These are phyloP conservation scores for Trichosporon asahii DNA, from an alignment of 1,284 basidiomycete species.

Conservation along the genomic window DNA sequence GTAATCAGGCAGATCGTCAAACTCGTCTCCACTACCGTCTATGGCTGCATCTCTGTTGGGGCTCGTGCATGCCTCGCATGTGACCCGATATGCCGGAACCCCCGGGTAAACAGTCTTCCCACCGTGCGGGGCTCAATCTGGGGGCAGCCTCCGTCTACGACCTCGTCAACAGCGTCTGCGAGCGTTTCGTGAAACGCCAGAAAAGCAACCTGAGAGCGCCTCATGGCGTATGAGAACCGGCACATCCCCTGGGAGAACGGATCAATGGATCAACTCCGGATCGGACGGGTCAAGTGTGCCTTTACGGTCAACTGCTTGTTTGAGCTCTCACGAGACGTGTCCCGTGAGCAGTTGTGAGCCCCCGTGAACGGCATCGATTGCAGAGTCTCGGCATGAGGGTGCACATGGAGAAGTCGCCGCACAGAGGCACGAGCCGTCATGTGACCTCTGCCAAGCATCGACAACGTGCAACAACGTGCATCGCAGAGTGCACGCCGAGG, in stretches of 20 bases:
- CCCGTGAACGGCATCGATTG: too few species aligned
- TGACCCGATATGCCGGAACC: neutral
- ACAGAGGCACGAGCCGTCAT: too few species aligned
- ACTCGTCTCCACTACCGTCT: neutral
- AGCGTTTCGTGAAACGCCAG: too few species aligned
- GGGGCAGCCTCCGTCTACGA: neutral
- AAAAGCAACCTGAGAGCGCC: too few species aligned
- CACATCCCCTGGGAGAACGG: neutral
- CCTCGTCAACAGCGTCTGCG: too few species aligned
- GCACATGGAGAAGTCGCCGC: too few species aligned
- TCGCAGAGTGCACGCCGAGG: too few species aligned
- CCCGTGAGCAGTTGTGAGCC: too few species aligned
- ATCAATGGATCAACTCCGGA: neutral
- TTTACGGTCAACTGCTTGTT: neutral
- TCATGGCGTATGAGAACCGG: neutral
- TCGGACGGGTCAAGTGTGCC: neutral
- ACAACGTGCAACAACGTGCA: neutral
- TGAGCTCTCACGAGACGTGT: neutral
- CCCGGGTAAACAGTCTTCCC: neutral
- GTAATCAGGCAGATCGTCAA: conserved; percentile 4
- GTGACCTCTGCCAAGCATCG: too few species aligned
- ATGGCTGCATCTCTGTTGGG: neutral
- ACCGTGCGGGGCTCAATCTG: neutral
- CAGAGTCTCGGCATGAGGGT: too few species aligned
- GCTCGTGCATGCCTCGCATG: neutral